phyloP scores from a whole-genome alignment of 805 yeast genomes.

The Saturnispora galanensis region DNA sequence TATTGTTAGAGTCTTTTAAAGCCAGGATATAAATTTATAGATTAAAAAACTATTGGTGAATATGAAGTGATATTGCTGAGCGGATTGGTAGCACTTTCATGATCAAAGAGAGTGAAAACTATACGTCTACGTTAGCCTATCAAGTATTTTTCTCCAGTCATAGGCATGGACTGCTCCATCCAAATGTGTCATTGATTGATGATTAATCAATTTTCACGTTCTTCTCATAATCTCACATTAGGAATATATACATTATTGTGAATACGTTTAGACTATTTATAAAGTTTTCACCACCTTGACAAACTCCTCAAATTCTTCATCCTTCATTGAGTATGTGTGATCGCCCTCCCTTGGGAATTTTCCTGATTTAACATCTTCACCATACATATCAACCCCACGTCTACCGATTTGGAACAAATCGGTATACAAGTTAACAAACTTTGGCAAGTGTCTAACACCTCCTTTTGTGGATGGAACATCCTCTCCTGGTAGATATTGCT shows the following conservation, averaged over 20 bases:
- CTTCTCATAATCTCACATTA: too few relatives aligned
- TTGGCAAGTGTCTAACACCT: slow-evolving; percentile 18
- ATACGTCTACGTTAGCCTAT: too few relatives aligned
- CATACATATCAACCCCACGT: slow-evolving; percentile 44
- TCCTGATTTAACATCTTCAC: slow-evolving; percentile 43
- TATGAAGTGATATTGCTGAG: too few relatives aligned
- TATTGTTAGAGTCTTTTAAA: background rate
- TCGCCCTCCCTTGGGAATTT: slow-evolving; percentile 47
- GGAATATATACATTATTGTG: too few relatives aligned
- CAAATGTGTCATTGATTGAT: too few relatives aligned
- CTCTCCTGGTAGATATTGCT: slow-evolving; percentile 1
- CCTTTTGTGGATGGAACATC: background rate
- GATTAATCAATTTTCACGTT: too few relatives aligned
- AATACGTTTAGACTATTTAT: background rate
- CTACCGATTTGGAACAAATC: slow-evolving; percentile 40
- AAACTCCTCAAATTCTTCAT: slow-evolving; percentile 45
- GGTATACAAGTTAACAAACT: slow-evolving; percentile 68
- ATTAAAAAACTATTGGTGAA: too few relatives aligned
- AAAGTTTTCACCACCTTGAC: slow-evolving; percentile 17
- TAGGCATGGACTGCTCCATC: too few relatives aligned
- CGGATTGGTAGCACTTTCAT: too few relatives aligned
- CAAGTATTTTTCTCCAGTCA: too few relatives aligned
- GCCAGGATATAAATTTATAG: too few relatives aligned
- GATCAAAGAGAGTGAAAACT: too few relatives aligned
- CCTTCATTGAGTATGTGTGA: slow-evolving; percentile 64